Evolutionary conservation across 2,329 filamentous ascomycete species (phyloP).

Genomic region (Hymenoscyphus albidus): DNA sequence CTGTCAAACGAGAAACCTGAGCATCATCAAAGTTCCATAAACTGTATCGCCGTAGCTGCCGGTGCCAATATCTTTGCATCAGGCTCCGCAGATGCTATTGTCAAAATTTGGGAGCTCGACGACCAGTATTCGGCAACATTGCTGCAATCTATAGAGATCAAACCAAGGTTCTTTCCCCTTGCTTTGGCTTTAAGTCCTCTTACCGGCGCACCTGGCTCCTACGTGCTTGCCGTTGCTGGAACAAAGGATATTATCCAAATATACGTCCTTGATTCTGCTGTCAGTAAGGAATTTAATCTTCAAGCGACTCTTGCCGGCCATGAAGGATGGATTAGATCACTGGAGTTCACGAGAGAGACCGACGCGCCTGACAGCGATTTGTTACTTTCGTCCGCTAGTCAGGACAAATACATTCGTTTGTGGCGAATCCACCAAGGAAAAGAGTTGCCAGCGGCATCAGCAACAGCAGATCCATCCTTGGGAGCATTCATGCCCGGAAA

Average conservation of each 20-base stretch:
- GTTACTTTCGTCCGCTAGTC: slow-evolving; percentile 86
- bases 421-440: slow-evolving; percentile 79
- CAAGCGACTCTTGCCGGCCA: slow-evolving; percentile 81
- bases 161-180: slow-evolving; percentile 78
- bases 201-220: slow-evolving; percentile 44
- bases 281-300: slow-evolving; percentile 55
- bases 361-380: slow-evolving; percentile 57
- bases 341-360: slow-evolving; percentile 70
- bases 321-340: slow-evolving; percentile 88
- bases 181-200: slow-evolving; percentile 66
- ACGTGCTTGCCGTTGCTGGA: slow-evolving; percentile 78
- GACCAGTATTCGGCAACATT: slow-evolving; percentile 45
- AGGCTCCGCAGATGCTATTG: slow-evolving; percentile 74
- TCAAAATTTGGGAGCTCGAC: slow-evolving; percentile 65
- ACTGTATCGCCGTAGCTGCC: slow-evolving; percentile 52
- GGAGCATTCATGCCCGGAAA: slow-evolving; percentile 62
- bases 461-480: slow-evolving; percentile 52
- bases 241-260: slow-evolving; percentile 81
- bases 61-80: slow-evolving; percentile 58
- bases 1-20: slow-evolving; percentile 44
- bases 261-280: slow-evolving; percentile 53
- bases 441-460: slow-evolving; percentile 55
- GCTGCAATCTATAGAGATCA: slow-evolving; percentile 66
- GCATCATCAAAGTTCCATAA: slow-evolving; percentile 68
- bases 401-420: slow-evolving; percentile 94